Base-by-base conservation (phyloP, 2,329 filamentous ascomycete genomes). In the Apiospora rasikravindrae region DNA sequence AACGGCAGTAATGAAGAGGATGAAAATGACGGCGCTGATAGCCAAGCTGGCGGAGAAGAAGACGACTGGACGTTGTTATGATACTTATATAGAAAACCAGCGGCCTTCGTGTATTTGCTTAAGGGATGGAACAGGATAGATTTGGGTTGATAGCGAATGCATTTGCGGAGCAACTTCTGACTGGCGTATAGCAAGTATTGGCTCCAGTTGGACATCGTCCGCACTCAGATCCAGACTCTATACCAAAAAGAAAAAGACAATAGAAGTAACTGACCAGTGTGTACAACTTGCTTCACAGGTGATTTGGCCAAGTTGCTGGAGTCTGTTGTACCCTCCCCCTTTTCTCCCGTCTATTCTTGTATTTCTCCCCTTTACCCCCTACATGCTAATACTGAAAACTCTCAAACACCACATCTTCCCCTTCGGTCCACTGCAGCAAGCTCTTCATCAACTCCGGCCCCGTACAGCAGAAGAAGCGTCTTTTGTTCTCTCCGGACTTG, bases 321-420 rank as follows among this genome's bases (percentile, higher is more conserved):
- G 33, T 24, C 24, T 5, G n/a, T 10, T 24, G 7, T 5, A 51
- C n/a, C 4, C 14, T 13, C 49, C 11, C n/a, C 49, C 11, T 24
- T 14, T 24, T 14, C 22, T 14, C 26, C 10, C 5, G n/a, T 10
- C 8, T 49, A 49, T 7, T 19, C n/a, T n/a, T 8, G 45, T 47
- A 22, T 10, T 61, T 7, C 51, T 16, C 53, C 26, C 4, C 14
- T 1, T 19, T 7, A n/a, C 26, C 13, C 26, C 11, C 19, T 24
- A 64, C 11, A n/a, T 13, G 10, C 82, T 74, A 91, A 77, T 91
- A 92, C 45, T 85, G 84, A 80, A 92, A 92, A 76, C 89, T 89
- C 79, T 92, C 90, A 81, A 84, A 88, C 1, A 86, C 82, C 49
- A 91, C 82, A 45, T 85, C 83, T 76, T 89, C 88, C 0, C 86